Evolutionary conservation across 2,329 filamentous ascomycete genomes (phyloP).

Genomic region (Venturia effusa): DNA sequence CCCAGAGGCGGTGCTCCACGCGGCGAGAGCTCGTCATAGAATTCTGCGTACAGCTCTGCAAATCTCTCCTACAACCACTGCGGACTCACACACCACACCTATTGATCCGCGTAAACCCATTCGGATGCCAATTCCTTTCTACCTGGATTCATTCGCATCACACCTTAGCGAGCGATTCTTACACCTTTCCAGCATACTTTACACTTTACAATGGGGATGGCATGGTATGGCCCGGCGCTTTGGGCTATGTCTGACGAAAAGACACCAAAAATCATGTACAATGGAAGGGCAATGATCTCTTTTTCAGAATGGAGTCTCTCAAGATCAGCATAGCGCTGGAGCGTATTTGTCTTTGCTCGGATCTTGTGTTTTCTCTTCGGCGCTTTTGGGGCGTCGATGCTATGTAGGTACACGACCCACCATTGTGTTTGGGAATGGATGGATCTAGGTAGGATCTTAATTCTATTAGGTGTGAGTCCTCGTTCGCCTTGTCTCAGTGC

Average conservation of each 20-base stretch:
- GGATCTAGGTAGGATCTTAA: background rate
- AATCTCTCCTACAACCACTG: background rate
- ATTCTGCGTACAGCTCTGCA: no score
- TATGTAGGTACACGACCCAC: background rate
- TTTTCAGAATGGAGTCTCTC: background rate
- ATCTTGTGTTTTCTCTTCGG: background rate
- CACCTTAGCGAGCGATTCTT: background rate
- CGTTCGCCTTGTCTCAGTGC: background rate
- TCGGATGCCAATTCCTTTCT: background rate
- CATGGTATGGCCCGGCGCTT: background rate
- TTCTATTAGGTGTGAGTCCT: background rate
- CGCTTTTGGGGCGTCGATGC: background rate
- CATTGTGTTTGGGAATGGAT: background rate
- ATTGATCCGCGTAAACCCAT: background rate
- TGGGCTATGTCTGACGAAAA: background rate
- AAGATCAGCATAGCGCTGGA: background rate
- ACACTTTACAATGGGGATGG: background rate
- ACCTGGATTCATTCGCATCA: background rate
- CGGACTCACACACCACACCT: background rate
- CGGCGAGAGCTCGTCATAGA: constrained; percentile 2
- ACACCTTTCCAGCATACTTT: background rate
- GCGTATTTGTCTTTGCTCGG: background rate
- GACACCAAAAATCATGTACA: background rate
- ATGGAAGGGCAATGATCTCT: background rate
- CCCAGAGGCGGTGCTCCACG: constrained; percentile 5